Evolutionary conservation across 31 red algal species (phyloP), one percentile per base, ranked within the genome.

Genomic region (Odonthalia washingtoniensis): DNA sequence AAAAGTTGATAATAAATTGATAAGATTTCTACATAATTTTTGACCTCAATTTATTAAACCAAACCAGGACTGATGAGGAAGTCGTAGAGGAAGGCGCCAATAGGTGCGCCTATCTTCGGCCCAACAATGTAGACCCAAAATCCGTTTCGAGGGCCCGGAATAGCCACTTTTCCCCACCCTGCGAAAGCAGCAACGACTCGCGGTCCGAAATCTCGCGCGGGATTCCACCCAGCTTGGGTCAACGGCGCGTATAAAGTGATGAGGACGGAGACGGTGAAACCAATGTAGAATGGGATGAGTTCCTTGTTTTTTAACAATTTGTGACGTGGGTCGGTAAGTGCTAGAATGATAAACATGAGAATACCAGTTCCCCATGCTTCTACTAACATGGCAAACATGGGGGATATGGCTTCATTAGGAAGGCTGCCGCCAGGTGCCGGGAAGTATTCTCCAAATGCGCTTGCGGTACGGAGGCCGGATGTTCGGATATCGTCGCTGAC

Each of bases 61-160:
- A 95, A 49, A 3, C 87, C 93, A 5, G 76, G 88, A 62, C 74
- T 62, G 60, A 95, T 78, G 77, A 91, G 80, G 18, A 92, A 27
- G 44, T 97, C 91, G 76, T 97, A 97, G 17, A 92, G 37, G 41
- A 92, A 76, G 30, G 88, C 96, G 33, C 96, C 96, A 1, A 95
- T 41, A 17, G 92, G 92, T 1, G 89, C 96, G 12, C 96, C 96
- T 65, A 98, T 92, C 46, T 88, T 80, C 27, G 96, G 96, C 0
- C 96, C 96, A 27, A 93, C 65, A 27, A 98, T 92, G 65, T 92
- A 95, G 9, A 91, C 85, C 96, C 96, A 98, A 77, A 91, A 98
- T 33, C 89, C 94, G 45, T 97, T 94, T 17, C 81, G 81, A 31
- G 88, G 88, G 26, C 95, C 95, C 35, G 95, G 95, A 43, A 97